Evolutionary conservation across 805 yeast genomes (phyloP).

Genomic region (Saturnispora kantuleensis): DNA sequence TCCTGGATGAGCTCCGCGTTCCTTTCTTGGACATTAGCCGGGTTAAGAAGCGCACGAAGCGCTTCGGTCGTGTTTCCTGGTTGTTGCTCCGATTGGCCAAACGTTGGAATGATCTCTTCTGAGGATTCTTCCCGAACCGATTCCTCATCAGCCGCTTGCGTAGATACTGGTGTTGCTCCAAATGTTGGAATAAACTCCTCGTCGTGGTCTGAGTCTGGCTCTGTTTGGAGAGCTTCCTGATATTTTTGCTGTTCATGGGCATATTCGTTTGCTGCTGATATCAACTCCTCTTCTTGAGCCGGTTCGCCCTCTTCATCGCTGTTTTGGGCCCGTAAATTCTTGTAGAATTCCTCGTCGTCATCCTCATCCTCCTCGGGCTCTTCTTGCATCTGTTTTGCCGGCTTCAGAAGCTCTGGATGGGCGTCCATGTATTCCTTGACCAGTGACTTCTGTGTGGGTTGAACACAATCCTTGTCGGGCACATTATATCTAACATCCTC

Average conservation of each 20-base stretch:
- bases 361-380: conserved; percentile 7
- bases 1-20: not conserved
- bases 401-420: conserved; percentile 8
- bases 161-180: conserved; percentile 22
- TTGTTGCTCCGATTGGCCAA: conserved; percentile 26
- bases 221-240: too few species aligned
- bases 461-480: conserved; percentile 18
- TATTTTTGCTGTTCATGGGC: conserved; percentile 8
- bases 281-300: conserved; percentile 12
- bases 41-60: conserved; percentile 50
- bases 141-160: conserved; percentile 4
- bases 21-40: conserved; percentile 20
- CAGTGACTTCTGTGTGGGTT: conserved; percentile 14
- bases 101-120: conserved; percentile 31
- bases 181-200: conserved; percentile 50
- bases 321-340: conserved; percentile 18
- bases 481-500: conserved; percentile 18
- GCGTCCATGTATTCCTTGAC: conserved; percentile 21
- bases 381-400: too few species aligned
- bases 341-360: conserved; percentile 19
- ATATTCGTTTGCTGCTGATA: conserved; percentile 15
- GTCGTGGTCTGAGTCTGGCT: conserved; percentile 23
- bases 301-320: conserved; percentile 20
- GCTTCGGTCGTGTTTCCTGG: conserved; percentile 44
- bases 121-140: conserved; percentile 2